These are phyloP conservation scores for Sechiopsis laciniata DNA, from an alignment of 306 rosid species.

Conservation along the genomic window DNA sequence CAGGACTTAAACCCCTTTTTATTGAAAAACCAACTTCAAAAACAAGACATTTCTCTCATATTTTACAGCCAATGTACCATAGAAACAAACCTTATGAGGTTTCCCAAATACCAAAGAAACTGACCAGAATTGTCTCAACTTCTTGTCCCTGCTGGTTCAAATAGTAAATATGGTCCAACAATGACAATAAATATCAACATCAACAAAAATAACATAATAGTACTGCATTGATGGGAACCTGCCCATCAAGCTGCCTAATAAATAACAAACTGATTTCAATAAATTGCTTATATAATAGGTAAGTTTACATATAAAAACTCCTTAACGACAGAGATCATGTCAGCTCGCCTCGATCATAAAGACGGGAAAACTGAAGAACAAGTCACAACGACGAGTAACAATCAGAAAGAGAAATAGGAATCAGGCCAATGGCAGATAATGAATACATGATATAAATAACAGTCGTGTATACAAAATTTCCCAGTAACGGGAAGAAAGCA, in stretches of 20 bases:
- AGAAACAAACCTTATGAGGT: slow-evolving; percentile 12
- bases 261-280: background rate
- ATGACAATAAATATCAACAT: background rate
- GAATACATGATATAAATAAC: slow-evolving; percentile 20
- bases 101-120: background rate
- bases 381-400: background rate
- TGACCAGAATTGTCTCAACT: background rate
- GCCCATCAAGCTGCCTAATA: background rate
- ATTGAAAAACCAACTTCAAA: background rate
- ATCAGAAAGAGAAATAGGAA: slow-evolving; percentile 12
- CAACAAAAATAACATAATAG: background rate
- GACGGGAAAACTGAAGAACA: background rate
- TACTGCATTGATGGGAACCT: background rate
- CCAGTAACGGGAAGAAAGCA: slow-evolving; percentile 17
- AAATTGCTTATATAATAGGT: background rate
- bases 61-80: background rate
- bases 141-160: background rate
- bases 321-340: background rate
- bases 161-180: slow-evolving; percentile 4
- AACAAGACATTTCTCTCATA: background rate
- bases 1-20: background rate
- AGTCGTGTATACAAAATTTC: slow-evolving; percentile 18
- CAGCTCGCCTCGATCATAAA: background rate
- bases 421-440: slow-evolving; percentile 6
- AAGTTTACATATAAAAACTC: background rate